Evolutionary conservation across 495 filamentous ascomycete species (phyloP).

Genomic region (Podospora didyma): DNA sequence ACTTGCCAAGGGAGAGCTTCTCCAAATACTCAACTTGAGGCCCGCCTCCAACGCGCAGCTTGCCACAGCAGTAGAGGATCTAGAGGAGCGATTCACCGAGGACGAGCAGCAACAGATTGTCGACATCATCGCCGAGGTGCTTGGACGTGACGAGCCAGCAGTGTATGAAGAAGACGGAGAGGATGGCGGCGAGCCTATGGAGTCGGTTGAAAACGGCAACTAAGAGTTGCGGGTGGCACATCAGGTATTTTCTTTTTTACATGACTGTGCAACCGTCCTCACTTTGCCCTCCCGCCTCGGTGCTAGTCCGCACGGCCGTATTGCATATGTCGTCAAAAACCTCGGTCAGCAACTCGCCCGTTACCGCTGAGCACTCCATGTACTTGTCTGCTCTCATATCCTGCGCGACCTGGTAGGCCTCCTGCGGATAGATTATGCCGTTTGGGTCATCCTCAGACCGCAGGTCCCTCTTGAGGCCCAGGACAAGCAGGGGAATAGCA

Average conservation of each 20-base stretch:
- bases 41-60: slow-evolving; percentile 33
- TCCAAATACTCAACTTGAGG: slow-evolving; percentile 44
- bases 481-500: slow-evolving; percentile 64
- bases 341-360: slow-evolving; percentile 72
- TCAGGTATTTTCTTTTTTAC: slow-evolving; percentile 15
- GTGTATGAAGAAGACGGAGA: slow-evolving; percentile 16
- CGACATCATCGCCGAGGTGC: slow-evolving; percentile 36
- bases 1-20: slow-evolving; percentile 42
- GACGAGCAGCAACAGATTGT: slow-evolving; percentile 41
- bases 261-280: slow-evolving; percentile 38
- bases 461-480: slow-evolving; percentile 81
- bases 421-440: slow-evolving; percentile 67
- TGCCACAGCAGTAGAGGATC: slow-evolving; percentile 40
- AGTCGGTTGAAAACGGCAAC: slow-evolving; percentile 28
- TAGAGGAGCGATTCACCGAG: slow-evolving; percentile 40
- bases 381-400: slow-evolving; percentile 83
- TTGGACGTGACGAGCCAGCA: slow-evolving; percentile 30
- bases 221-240: slow-evolving; percentile 3
- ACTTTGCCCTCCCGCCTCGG: slow-evolving; percentile 38
- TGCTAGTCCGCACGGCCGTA: slow-evolving; percentile 62
- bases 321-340: slow-evolving; percentile 74
- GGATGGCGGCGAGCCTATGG: slow-evolving; percentile 19
- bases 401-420: slow-evolving; percentile 70
- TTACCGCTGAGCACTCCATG: slow-evolving; percentile 83
- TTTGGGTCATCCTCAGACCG: slow-evolving; percentile 59